Evolutionary conservation across 768 basidiomycete genomes (phyloP).

Genomic region (Cystobasidium ongulense): DNA sequence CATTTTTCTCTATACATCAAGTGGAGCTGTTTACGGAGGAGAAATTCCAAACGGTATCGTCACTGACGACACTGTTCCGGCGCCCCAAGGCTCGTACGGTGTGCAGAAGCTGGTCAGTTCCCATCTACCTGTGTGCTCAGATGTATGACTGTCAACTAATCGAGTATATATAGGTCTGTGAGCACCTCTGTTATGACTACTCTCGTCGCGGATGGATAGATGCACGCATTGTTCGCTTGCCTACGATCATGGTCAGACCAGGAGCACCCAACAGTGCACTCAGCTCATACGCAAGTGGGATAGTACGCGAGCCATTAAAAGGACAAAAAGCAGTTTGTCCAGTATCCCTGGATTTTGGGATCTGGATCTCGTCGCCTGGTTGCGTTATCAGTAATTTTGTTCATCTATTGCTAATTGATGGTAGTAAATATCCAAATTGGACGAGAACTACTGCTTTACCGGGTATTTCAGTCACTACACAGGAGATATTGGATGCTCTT

Average conservation of each 20-base stretch:
- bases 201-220: constrained; percentile 55
- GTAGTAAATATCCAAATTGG: constrained; percentile 48
- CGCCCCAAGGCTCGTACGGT: constrained; percentile 19
- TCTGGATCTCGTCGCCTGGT: constrained; percentile 53
- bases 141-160: background rate
- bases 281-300: constrained; percentile 56
- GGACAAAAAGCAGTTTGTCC: constrained; percentile 53
- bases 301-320: constrained; percentile 57
- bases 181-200: constrained; percentile 57
- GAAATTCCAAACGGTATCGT: constrained; percentile 33
- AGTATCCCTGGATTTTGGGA: constrained; percentile 51
- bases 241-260: constrained; percentile 56
- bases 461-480: constrained; percentile 56
- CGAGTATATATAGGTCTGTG: constrained; percentile 45
- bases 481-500: constrained; percentile 54
- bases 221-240: constrained; percentile 56
- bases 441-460: constrained; percentile 56
- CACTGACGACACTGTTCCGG: constrained; percentile 23
- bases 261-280: constrained; percentile 55
- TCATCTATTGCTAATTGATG: constrained; percentile 51
- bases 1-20: constrained; percentile 47
- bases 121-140: too few relatives aligned
- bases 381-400: constrained; percentile 55
- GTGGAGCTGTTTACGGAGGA: constrained; percentile 46
- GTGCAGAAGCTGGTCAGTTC: constrained; percentile 17